Percentiles rank a stretch among this genome's conserved stretches.
phyloP scores from a whole-genome alignment of 2,329 filamentous ascomycete genomes.

The Ophiostoma populinum region DNA sequence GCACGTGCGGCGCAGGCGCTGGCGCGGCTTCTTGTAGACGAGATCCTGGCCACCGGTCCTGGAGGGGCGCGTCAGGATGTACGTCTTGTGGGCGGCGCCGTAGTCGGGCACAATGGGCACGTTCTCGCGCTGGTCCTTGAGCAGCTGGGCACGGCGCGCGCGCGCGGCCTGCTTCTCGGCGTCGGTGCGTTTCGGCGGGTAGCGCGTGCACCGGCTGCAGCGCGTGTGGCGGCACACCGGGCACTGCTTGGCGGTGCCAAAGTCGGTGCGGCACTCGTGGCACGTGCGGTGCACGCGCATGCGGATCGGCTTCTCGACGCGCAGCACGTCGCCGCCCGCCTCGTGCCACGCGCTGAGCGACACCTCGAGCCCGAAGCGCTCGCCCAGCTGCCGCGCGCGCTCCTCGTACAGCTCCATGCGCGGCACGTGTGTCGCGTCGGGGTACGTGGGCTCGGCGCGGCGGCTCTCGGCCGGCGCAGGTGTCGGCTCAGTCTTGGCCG shows the following conservation, averaged over 20 bases:
- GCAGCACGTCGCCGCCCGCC: constrained; percentile 36
- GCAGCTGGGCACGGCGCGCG: constrained; percentile 24
- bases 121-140: constrained; percentile 39
- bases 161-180: constrained; percentile 35
- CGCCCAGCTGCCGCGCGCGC: constrained; percentile 36
- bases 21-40: constrained; percentile 51
- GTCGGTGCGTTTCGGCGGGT: constrained; percentile 48
- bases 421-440: constrained; percentile 20
- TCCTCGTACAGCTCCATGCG: constrained; percentile 36
- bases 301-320: constrained; percentile 58
- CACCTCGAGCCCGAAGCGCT: constrained; percentile 38
- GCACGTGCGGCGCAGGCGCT: constrained; percentile 59
- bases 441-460: no score
- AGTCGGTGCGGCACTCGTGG: constrained; percentile 62
- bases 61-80: constrained; percentile 44
- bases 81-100: constrained; percentile 25
- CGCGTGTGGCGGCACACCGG: constrained; percentile 59
- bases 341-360: constrained; percentile 35
- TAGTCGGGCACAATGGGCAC: constrained; percentile 34
- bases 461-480: no score
- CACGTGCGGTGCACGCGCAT: constrained; percentile 67
- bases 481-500: no score
- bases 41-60: constrained; percentile 53
- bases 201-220: constrained; percentile 65
- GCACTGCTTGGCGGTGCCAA: constrained; percentile 58